Conservation (phyloP, 768 basidiomycete species). For the Auriscalpium microsporum region DNA sequence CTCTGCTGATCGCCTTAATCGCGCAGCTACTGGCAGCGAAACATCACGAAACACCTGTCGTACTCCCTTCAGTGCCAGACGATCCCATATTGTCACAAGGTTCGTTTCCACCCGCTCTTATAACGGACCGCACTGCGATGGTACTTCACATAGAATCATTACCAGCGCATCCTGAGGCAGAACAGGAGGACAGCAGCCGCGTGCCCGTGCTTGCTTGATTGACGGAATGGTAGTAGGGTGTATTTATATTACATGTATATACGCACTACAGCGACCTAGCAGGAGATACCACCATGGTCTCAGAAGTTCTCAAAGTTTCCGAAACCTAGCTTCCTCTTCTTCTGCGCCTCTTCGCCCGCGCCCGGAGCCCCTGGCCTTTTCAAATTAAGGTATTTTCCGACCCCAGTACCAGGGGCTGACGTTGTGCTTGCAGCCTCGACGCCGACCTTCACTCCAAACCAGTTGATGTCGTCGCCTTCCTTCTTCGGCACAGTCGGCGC, state of each 20-base stretch:
- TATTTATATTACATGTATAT: conserved; percentile 10
- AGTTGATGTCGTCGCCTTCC: conserved; percentile 64
- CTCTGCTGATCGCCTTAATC: conserved; percentile 22
- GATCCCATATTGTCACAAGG: conserved; percentile 32
- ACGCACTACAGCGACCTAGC: conserved; percentile 2
- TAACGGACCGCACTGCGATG: too few relatives aligned
- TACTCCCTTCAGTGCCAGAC: conserved; percentile 49
- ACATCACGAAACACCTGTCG: conserved; percentile 22
- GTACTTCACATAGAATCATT: too few relatives aligned
- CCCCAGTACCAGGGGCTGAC: conserved; percentile 34
- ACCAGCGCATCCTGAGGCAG: not conserved
- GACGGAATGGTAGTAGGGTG: not conserved
- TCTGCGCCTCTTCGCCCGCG: conserved; percentile 46
- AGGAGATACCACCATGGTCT: not conserved
- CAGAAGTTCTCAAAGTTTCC: conserved; percentile 88
- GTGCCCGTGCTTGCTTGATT: conserved; percentile 22
- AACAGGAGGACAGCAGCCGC: conserved; percentile 13
- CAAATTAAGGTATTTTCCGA: conserved; percentile 74
- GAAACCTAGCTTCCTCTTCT: conserved; percentile 81
- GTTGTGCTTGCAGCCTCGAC: conserved; percentile 27
- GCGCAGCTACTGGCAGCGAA: conserved; percentile 7
- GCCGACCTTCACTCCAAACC: conserved; percentile 87
- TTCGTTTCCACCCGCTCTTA: conserved; percentile 6
- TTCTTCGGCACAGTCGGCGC: conserved; percentile 30
- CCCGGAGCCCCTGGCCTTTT: conserved; percentile 17